These are phyloP conservation scores for Ceratocystis lukuohia DNA, from an alignment of 2,329 filamentous ascomycete genomes.

Conservation along the genomic window DNA sequence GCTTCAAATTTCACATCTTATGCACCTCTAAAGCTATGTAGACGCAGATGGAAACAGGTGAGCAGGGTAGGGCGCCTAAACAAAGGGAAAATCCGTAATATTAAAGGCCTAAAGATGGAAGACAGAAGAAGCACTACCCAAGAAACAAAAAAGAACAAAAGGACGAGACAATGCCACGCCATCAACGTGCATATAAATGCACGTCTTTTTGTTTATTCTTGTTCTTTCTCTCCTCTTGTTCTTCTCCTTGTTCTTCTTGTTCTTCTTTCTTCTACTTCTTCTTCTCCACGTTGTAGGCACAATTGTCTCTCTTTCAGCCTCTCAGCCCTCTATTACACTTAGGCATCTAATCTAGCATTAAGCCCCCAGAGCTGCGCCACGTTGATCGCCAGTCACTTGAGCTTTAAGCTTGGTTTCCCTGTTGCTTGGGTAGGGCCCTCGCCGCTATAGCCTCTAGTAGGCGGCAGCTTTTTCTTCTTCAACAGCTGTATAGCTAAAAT, in stretches of 20 bases:
- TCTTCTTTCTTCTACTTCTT: conserved; percentile 2
- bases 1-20: no score
- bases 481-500: neutral
- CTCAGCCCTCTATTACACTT: neutral
- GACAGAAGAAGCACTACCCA: neutral
- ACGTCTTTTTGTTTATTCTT: neutral
- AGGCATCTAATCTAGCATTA: neutral
- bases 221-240: neutral
- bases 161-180: neutral
- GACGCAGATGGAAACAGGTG: no score
- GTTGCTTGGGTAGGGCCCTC: neutral
- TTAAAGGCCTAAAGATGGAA: no score
- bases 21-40: no score
- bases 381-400: conserved; percentile 1
- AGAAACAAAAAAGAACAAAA: neutral
- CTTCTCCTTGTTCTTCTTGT: neutral
- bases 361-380: conserved; percentile 6
- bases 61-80: no score
- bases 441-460: neutral
- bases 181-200: neutral
- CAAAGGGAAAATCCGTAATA: no score
- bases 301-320: neutral
- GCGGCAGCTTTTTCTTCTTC: neutral
- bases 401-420: neutral
- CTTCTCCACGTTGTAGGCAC: no score